Evolutionary conservation across 2,329 filamentous ascomycete genomes (phyloP).

Genomic region (Stagonosporopsis vannaccii): DNA sequence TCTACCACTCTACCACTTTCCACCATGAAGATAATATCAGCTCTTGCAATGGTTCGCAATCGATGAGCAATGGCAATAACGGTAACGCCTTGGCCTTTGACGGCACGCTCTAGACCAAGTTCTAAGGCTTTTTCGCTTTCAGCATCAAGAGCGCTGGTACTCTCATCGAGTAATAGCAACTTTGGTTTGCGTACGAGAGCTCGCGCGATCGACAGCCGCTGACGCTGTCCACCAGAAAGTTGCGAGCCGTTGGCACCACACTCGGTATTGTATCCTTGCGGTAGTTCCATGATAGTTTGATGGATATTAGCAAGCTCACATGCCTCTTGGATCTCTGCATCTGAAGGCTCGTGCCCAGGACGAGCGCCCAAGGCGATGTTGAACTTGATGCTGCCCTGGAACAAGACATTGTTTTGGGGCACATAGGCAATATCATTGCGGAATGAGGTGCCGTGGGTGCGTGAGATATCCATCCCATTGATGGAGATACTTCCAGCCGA

Average conservation of each 20-base stretch:
- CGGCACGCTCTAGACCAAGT: constrained; percentile 48
- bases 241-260: constrained; percentile 52
- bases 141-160: constrained; percentile 53
- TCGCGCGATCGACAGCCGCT: constrained; percentile 53
- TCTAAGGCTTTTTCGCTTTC: constrained; percentile 53
- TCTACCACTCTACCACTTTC: constrained; percentile 59
- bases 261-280: constrained; percentile 70
- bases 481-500: constrained; percentile 60
- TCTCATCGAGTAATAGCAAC: constrained; percentile 53
- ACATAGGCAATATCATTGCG: constrained; percentile 57
- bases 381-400: constrained; percentile 58
- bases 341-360: constrained; percentile 62
- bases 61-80: constrained; percentile 57
- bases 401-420: constrained; percentile 57
- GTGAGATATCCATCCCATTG: constrained; percentile 59
- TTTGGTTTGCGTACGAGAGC: constrained; percentile 53
- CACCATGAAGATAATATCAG: constrained; percentile 56
- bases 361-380: constrained; percentile 58
- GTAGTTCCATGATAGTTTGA: constrained; percentile 68
- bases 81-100: constrained; percentile 47
- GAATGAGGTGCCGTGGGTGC: constrained; percentile 48
- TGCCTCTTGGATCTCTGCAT: constrained; percentile 70
- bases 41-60: constrained; percentile 51
- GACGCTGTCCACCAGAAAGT: constrained; percentile 54
- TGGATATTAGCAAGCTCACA: constrained; percentile 75